Evolutionary conservation across 768 basidiomycete species (phyloP), one percentile per base, ranked within the genome.

Genomic region (Pleurotus salmoneostramineus): DNA sequence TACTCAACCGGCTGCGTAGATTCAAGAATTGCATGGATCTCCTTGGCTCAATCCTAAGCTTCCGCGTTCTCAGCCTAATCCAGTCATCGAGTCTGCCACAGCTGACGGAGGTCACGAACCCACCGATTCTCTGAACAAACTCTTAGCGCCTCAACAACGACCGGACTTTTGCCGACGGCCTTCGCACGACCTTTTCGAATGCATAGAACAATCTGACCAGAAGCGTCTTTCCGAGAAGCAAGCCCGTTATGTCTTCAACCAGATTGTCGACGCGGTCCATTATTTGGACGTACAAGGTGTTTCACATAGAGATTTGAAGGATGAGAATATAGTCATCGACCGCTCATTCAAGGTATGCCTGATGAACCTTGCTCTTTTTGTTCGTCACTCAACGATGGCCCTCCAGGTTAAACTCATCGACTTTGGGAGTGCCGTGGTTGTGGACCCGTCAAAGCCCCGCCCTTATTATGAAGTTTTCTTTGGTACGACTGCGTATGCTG

Each of bases 241-340:
- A 66, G 89, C 93, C 7, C 83, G 87, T 54, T 87, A 87, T 71
- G 85, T 97, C 63, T 94, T 96, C 68, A 77, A 80, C 35, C 95
- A 98, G 72, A 83, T 97, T 45, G 91, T 93, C 51, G 89, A 93
- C 57, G 90, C 87, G 37, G 89, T 95, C 5, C 72, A 82, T 60
- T 93, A 95, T 66, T 80, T 98, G 36, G 82, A 96, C 65, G 74
- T 77, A 47, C 87, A 84, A 59, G 93, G 95, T 31, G 91, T 98
- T 63, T 86, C 89, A 0, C 96, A 99, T 70, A 88, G 96, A 42
- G 96, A 99, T 69, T 87, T 99, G 65, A 99, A 99, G 69, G 96
- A 98, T 56, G 96, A 99, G 71, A 99, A 99, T 66, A 71, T 95
- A 49, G 84, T 93, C 52, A 84, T 93, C 36, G 90, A 91, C 71